These are phyloP conservation scores for Heliamphora exappendiculata DNA, from an alignment of 148 eudicot species.

Conservation along the genomic window DNA sequence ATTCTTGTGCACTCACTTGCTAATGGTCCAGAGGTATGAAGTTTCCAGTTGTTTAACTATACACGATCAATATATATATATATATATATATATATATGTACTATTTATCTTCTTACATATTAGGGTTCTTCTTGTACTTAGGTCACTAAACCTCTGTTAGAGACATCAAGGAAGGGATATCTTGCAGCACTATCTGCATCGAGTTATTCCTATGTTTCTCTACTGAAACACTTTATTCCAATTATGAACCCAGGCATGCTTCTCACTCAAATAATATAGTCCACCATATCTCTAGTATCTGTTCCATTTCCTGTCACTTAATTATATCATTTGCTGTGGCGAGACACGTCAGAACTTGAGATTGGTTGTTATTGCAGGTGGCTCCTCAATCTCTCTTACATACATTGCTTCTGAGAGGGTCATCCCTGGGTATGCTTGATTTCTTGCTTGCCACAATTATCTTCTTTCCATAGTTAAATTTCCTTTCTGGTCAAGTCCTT, in stretches of 20 bases:
- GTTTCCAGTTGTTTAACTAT: background rate
- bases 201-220: conserved; percentile 87
- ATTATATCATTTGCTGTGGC: background rate
- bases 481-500: no score
- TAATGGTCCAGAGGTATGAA: conserved; percentile 86
- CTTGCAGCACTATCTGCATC: conserved; percentile 95
- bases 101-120: conserved; percentile 11
- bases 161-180: conserved; percentile 86
- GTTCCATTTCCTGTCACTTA: background rate
- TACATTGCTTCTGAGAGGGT: conserved; percentile 94
- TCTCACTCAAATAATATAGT: conserved; percentile 6
- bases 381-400: conserved; percentile 79
- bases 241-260: conserved; percentile 83
- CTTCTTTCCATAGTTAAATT: background rate
- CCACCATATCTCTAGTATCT: background rate
- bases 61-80: no score
- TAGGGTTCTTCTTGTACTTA: conserved; percentile 16
- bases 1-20: conserved; percentile 96
- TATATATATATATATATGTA: background rate
- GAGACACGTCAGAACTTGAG: background rate
- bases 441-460: background rate
- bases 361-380: background rate
- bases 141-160: conserved; percentile 89
- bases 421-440: conserved; percentile 70
- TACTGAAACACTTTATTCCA: conserved; percentile 84